A percentile compares a stretch with the other conserved stretches of the same genome.
phyloP scores from a whole-genome alignment of 768 basidiomycete genomes.

The Candolleomyces aberdarensis region DNA sequence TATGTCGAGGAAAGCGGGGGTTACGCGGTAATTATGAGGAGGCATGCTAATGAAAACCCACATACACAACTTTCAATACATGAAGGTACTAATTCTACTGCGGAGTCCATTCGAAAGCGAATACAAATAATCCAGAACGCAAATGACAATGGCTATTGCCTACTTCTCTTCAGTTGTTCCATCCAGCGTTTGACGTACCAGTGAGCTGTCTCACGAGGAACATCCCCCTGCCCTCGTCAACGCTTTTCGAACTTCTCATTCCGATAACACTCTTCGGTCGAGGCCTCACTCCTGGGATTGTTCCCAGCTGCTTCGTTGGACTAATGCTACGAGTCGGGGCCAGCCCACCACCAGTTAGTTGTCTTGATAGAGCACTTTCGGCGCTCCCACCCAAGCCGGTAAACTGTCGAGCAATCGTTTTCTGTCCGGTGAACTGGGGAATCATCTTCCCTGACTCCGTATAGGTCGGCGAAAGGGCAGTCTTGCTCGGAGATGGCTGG shows the following conservation, averaged over 20 bases:
- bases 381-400: constrained; percentile 53
- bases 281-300: constrained; percentile 35
- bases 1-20: too few relatives aligned
- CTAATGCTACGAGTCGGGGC: constrained; percentile 73
- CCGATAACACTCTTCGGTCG: constrained; percentile 80
- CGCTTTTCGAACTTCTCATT: constrained; percentile 56
- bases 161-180: constrained; percentile 4
- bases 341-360: constrained; percentile 65
- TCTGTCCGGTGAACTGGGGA: constrained; percentile 66
- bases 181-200: constrained; percentile 34
- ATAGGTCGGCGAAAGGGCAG: constrained; percentile 43
- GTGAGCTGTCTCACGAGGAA: constrained; percentile 79
- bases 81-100: too few relatives aligned
- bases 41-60: too few relatives aligned
- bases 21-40: too few relatives aligned
- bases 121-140: neutral
- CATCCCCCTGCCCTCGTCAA: constrained; percentile 72
- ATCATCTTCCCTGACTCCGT: constrained; percentile 40
- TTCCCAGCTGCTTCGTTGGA: constrained; percentile 63
- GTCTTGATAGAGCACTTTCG: constrained; percentile 41
- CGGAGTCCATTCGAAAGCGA: neutral
- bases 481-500: constrained; percentile 50
- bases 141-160: neutral
- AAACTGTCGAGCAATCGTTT: constrained; percentile 73
- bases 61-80: too few relatives aligned